phyloP scores from a whole-genome alignment of 106 monocot species.

The Vanilla planifolia region DNA sequence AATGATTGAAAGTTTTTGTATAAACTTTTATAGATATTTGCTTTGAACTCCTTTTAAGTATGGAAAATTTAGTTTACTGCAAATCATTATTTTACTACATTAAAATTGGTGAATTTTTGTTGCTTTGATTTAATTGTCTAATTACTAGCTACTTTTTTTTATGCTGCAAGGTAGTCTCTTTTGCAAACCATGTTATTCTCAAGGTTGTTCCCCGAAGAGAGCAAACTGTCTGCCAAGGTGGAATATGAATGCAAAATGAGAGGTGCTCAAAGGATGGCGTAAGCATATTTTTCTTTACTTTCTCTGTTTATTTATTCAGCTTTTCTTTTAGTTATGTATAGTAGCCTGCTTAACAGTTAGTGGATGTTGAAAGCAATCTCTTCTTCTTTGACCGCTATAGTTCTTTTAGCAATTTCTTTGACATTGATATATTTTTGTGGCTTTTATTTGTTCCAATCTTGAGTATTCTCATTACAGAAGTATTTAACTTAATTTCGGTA shows the following conservation, averaged over 20 bases:
- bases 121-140: conserved; percentile 1
- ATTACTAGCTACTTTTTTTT: background rate
- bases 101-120: background rate
- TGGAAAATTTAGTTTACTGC: too few species aligned
- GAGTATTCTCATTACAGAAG: too few species aligned
- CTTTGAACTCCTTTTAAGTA: too few species aligned
- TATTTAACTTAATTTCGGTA: too few species aligned
- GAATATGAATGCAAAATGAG: conserved; percentile 98
- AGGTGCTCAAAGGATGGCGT: conserved; percentile 99
- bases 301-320: background rate
- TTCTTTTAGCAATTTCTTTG: too few species aligned
- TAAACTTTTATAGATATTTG: too few species aligned
- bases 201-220: conserved; percentile 56
- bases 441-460: too few species aligned
- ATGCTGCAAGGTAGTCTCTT: conserved; percentile 46
- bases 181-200: conserved; percentile 95
- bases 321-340: background rate
- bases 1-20: too few species aligned
- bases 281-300: conserved; percentile 30
- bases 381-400: background rate
- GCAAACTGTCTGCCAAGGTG: conserved; percentile 72
- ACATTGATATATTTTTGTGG: too few species aligned
- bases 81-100: too few species aligned
- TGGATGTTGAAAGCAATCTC: too few species aligned
- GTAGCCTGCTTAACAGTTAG: too few species aligned